phyloP scores from a whole-genome alignment of 2,329 filamentous ascomycete genomes.

The Teratosphaeria viscida region DNA sequence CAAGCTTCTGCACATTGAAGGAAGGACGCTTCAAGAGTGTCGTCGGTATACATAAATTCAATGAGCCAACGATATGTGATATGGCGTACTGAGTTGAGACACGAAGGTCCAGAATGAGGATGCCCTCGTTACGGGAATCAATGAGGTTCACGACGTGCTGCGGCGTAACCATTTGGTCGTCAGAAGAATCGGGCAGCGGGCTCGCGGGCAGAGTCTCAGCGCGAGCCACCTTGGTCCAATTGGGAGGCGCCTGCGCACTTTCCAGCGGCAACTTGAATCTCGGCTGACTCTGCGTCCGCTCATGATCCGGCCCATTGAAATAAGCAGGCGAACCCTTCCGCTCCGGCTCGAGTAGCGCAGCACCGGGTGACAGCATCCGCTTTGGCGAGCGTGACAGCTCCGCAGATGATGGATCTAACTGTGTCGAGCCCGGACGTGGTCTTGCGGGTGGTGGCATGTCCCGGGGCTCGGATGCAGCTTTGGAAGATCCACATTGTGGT shows the following conservation, averaged over 20 bases:
- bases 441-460: slow-evolving; percentile 28
- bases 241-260: slow-evolving; percentile 7
- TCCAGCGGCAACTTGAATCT: slow-evolving; percentile 23
- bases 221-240: slow-evolving; percentile 19
- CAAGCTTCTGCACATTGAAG: slow-evolving; percentile 78
- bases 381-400: slow-evolving; percentile 35
- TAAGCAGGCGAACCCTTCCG: slow-evolving; percentile 38
- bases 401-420: slow-evolving; percentile 13
- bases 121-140: slow-evolving; percentile 34
- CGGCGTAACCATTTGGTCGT: slow-evolving; percentile 35
- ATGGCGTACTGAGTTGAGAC: slow-evolving; percentile 73
- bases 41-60: slow-evolving; percentile 92
- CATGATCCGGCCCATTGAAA: slow-evolving; percentile 23
- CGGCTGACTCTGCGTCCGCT: slow-evolving; percentile 12
- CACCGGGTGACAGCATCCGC: slow-evolving; percentile 36
- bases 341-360: slow-evolving; percentile 31
- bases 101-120: slow-evolving; percentile 74
- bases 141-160: slow-evolving; percentile 41
- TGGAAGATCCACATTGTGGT: slow-evolving; percentile 11
- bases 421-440: not conserved
- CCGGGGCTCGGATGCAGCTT: slow-evolving; percentile 23
- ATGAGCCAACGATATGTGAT: slow-evolving; percentile 64
- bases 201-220: slow-evolving; percentile 37
- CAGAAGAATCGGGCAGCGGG: slow-evolving; percentile 18
- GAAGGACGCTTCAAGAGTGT: slow-evolving; percentile 84